These are phyloP conservation scores for Termitomyces sp. DNA, from an alignment of 768 basidiomycete species.

Conservation along the genomic window DNA sequence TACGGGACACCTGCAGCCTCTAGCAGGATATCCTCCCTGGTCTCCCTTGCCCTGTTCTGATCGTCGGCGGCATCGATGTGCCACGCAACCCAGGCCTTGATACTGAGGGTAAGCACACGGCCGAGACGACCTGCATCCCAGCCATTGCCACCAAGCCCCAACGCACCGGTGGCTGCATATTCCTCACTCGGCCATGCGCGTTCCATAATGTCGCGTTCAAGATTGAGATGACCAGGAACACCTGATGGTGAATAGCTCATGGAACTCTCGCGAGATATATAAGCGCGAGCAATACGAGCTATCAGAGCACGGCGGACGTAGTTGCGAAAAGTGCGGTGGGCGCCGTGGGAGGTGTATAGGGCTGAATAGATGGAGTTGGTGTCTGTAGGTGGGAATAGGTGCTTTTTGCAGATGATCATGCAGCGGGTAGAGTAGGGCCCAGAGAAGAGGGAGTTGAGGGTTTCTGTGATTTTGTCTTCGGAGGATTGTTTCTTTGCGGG, in stretches of 20 bases:
- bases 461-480: constrained; percentile 58
- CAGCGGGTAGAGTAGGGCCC: constrained; percentile 67
- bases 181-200: constrained; percentile 73
- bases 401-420: constrained; percentile 56
- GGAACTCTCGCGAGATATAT: constrained; percentile 53
- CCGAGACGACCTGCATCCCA: constrained; percentile 68
- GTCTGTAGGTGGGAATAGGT: constrained; percentile 48
- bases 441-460: constrained; percentile 52
- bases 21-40: constrained; percentile 57
- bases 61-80: constrained; percentile 26
- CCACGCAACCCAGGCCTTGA: constrained; percentile 57
- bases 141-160: constrained; percentile 36
- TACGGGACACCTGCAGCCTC: constrained; percentile 69
- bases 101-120: constrained; percentile 48
- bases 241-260: constrained; percentile 57
- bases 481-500: constrained; percentile 31
- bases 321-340: constrained; percentile 58
- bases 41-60: constrained; percentile 27
- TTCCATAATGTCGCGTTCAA: constrained; percentile 66
- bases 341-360: constrained; percentile 51
- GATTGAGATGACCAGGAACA: constrained; percentile 53
- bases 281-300: constrained; percentile 63
- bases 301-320: constrained; percentile 61
- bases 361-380: constrained; percentile 26
- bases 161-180: constrained; percentile 22